Percentiles rank a stretch among this genome's conserved stretches.
phyloP scores from a whole-genome alignment of 1,284 basidiomycete genomes.

The Trametes versicolor region DNA sequence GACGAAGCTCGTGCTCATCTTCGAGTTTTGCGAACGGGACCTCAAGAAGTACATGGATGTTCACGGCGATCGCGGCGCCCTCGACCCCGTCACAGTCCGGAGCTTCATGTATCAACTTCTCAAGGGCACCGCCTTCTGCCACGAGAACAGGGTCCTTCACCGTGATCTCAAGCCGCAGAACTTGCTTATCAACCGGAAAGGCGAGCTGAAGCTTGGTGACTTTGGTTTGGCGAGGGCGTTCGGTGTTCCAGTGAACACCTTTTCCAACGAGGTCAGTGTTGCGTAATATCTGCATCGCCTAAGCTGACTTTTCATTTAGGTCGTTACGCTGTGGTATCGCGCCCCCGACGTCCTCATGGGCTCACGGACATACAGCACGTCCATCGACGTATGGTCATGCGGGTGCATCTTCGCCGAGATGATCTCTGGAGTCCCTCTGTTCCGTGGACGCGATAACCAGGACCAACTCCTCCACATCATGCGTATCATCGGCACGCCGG shows the following conservation, averaged over 20 bases:
- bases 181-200: slow-evolving; percentile 95
- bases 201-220: slow-evolving; percentile 97
- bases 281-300: not conserved
- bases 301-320: slow-evolving; percentile 54
- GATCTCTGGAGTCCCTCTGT: slow-evolving; percentile 97
- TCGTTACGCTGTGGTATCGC: slow-evolving; percentile 99
- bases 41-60: slow-evolving; percentile 99
- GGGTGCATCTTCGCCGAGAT: slow-evolving; percentile 99
- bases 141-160: slow-evolving; percentile 98
- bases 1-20: slow-evolving; percentile 97
- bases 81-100: slow-evolving; percentile 93
- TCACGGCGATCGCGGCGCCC: slow-evolving; percentile 94
- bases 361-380: slow-evolving; percentile 97
- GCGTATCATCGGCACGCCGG: slow-evolving; percentile 96
- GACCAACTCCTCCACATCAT: slow-evolving; percentile 99
- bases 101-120: slow-evolving; percentile 98
- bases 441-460: slow-evolving; percentile 97
- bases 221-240: slow-evolving; percentile 96
- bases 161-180: slow-evolving; percentile 99
- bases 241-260: slow-evolving; percentile 95
- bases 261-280: slow-evolving; percentile 87
- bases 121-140: slow-evolving; percentile 98
- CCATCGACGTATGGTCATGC: slow-evolving; percentile 99
- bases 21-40: slow-evolving; percentile 99
- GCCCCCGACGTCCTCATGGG: slow-evolving; percentile 98